phyloP scores from a whole-genome alignment of 805 yeast species.

The Jamesozyma rosinii region DNA sequence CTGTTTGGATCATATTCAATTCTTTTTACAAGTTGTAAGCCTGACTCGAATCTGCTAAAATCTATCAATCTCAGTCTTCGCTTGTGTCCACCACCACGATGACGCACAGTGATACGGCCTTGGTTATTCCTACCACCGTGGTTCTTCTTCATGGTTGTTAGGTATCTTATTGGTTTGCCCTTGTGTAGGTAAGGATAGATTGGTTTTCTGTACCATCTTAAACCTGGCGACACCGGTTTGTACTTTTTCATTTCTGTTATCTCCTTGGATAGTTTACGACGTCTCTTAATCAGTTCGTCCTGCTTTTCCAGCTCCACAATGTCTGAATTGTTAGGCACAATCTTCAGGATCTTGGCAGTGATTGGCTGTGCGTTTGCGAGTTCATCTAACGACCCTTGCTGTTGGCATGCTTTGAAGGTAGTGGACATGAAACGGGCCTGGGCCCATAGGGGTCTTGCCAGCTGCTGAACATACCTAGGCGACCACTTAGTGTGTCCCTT shows the following conservation, averaged over 20 bases:
- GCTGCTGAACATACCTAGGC: not conserved
- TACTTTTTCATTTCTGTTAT: constrained; percentile 62
- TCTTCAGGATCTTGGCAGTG: constrained; percentile 27
- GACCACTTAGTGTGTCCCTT: not conserved
- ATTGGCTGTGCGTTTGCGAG: constrained; percentile 1
- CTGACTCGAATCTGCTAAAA: constrained; percentile 54
- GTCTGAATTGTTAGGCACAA: constrained; percentile 38
- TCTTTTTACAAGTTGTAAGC: constrained; percentile 71
- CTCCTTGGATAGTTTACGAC: constrained; percentile 62
- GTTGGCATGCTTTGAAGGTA: not conserved
- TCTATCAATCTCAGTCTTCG: constrained; percentile 80
- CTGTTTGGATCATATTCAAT: constrained; percentile 95
- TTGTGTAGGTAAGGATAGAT: constrained; percentile 78
- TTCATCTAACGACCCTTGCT: not conserved
- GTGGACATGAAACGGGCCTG: not conserved
- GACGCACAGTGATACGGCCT: constrained; percentile 85
- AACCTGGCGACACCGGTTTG: constrained; percentile 78
- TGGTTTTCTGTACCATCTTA: constrained; percentile 83
- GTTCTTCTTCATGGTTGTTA: constrained; percentile 63
- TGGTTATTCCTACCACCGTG: constrained; percentile 84
- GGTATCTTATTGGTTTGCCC: constrained; percentile 68
- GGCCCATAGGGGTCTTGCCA: not conserved
- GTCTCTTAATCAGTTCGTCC: constrained; percentile 62
- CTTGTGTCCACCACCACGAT: constrained; percentile 95
- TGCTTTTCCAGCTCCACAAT: constrained; percentile 70